Conservation (phyloP, 768 basidiomycete species). For the Mycena belliarum region DNA sequence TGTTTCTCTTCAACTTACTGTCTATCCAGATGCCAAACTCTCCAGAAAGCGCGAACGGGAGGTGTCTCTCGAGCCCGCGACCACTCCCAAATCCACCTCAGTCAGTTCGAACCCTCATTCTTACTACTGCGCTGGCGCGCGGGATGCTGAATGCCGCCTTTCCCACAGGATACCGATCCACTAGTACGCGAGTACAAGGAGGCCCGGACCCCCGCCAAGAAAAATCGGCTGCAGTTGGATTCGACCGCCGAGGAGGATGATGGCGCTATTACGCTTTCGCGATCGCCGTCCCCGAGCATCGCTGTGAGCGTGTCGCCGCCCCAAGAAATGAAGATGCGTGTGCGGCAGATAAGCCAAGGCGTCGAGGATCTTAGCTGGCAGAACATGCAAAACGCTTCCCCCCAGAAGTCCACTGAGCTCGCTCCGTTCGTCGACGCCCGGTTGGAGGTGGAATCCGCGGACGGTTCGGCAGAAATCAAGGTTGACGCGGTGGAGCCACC, state of each 20-base stretch:
- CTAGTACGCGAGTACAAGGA: slow-evolving; percentile 47
- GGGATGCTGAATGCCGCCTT: neutral
- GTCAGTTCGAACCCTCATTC: slow-evolving; percentile 27
- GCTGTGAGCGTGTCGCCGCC: slow-evolving; percentile 66
- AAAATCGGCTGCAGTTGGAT: slow-evolving; percentile 66
- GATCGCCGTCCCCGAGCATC: slow-evolving; percentile 45
- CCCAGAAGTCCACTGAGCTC: slow-evolving; percentile 30
- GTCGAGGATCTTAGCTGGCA: slow-evolving; percentile 79
- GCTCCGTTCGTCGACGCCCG: slow-evolving; percentile 16
- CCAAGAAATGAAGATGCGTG: slow-evolving; percentile 69
- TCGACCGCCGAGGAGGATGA: slow-evolving; percentile 68
- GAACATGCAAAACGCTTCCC: slow-evolving; percentile 40
- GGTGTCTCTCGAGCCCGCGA: slow-evolving; percentile 70
- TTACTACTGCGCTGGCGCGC: neutral
- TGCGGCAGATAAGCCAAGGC: slow-evolving; percentile 76
- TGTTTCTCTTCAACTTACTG: slow-evolving; percentile 2
- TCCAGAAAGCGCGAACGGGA: slow-evolving; percentile 79
- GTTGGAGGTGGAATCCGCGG: slow-evolving; percentile 9
- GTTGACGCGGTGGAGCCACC: slow-evolving; percentile 24
- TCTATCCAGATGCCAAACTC: slow-evolving; percentile 42
- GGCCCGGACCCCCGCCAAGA: slow-evolving; percentile 69
- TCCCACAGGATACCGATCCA: slow-evolving; percentile 43
- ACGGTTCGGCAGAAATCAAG: slow-evolving; percentile 22
- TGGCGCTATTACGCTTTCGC: slow-evolving; percentile 33
- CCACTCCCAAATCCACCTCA: slow-evolving; percentile 43